Conservation (phyloP, 129 eudicot genomes). For the Chrysanthemum makinoi region DNA sequence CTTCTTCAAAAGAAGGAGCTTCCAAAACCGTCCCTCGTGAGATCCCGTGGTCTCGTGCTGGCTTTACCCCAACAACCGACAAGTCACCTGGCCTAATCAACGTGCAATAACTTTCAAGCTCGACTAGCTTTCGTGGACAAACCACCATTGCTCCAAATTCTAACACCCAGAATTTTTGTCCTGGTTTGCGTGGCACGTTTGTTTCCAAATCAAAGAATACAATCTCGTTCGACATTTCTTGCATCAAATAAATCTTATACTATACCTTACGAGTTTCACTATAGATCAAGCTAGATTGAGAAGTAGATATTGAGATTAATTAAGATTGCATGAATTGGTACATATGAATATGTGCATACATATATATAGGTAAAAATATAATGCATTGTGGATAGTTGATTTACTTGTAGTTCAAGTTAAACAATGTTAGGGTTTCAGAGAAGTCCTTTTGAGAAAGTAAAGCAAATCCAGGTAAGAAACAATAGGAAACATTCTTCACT, state of each 20-base stretch:
- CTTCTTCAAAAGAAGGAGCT: constrained; percentile 76
- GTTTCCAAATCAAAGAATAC: constrained; percentile 95
- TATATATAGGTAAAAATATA: constrained; percentile 22
- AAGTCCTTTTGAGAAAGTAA: constrained; percentile 34
- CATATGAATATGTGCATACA: constrained; percentile 8
- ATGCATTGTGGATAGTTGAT: constrained; percentile 37
- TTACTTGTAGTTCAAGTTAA: constrained; percentile 79
- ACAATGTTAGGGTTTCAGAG: constrained; percentile 26
- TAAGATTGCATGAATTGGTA: constrained; percentile 16
- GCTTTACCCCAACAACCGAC: constrained; percentile 51
- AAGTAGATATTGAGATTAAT: background rate
- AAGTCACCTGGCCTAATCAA: constrained; percentile 79
- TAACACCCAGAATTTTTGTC: constrained; percentile 60
- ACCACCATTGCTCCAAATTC: constrained; percentile 93
- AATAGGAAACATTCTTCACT: constrained; percentile 20
- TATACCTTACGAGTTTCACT: background rate
- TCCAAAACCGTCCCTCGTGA: constrained; percentile 50
- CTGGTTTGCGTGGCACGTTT: constrained; percentile 64
- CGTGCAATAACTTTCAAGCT: constrained; percentile 79
- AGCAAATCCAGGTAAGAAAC: constrained; percentile 36
- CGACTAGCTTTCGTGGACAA: constrained; percentile 71
- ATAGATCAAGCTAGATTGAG: background rate
- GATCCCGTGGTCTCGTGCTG: constrained; percentile 73
- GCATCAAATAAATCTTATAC: constrained; percentile 5
- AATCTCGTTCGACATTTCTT: constrained; percentile 58